Conservation (phyloP, 345 rosid species). For the Raphanus sativus region DNA sequence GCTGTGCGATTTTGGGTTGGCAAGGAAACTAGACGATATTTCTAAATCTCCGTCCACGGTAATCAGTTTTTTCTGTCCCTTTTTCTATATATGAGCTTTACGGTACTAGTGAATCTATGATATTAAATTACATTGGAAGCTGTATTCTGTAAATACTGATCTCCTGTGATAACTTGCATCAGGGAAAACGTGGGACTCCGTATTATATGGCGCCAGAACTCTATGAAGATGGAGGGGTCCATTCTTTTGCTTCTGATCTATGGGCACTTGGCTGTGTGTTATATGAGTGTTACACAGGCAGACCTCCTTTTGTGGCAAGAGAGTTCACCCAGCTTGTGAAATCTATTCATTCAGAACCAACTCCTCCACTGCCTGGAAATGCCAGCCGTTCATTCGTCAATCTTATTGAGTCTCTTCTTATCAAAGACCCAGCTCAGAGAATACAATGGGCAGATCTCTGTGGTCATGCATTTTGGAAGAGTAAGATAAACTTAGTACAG, state of each 20-base stretch:
- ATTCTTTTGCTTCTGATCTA: constrained; percentile 95
- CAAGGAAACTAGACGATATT: constrained; percentile 76
- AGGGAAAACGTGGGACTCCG: constrained; percentile 98
- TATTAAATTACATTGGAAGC: neutral
- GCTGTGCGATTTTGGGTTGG: constrained; percentile 97
- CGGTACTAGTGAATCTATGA: constrained; percentile 12
- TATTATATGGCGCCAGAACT: constrained; percentile 99
- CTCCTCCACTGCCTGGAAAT: constrained; percentile 87
- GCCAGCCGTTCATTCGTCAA: constrained; percentile 79
- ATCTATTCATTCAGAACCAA: constrained; percentile 84
- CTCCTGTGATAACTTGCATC: constrained; percentile 50
- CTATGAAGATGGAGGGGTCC: constrained; percentile 95
- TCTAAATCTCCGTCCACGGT: constrained; percentile 75
- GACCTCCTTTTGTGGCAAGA: constrained; percentile 83
- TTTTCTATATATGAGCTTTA: neutral
- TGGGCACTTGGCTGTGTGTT: constrained; percentile 99
- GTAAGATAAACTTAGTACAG: constrained; percentile 50
- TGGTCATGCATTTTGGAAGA: constrained; percentile 87
- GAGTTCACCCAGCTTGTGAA: constrained; percentile 90
- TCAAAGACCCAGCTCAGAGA: constrained; percentile 93
- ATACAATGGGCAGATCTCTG: constrained; percentile 86
- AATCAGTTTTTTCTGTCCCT: constrained; percentile 22
- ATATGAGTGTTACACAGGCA: constrained; percentile 88
- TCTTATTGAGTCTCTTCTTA: constrained; percentile 76
- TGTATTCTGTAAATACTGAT: neutral